Base-by-base conservation (phyloP, 2,329 filamentous ascomycete genomes). In the Arthroderma sp. region DNA sequence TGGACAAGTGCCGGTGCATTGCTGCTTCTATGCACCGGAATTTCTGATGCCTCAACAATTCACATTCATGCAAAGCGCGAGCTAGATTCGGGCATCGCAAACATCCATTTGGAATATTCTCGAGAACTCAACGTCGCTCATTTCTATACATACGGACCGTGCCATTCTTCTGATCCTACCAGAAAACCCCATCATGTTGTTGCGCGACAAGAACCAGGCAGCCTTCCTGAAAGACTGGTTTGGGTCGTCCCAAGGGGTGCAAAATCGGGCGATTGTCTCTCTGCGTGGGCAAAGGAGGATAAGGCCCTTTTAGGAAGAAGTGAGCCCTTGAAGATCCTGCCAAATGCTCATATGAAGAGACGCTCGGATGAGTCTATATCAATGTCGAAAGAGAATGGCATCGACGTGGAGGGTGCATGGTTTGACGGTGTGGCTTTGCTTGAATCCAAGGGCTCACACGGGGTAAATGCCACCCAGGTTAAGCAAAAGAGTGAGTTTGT, bases 341-440 rank as follows among this genome's bases (percentile, higher is more conserved):
- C 6, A 27, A 40, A 40, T 5, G n/a, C 10, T 7, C 38, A n/a
- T 7, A 29, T 27, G 38, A 10, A 22, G 9, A 10, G 22, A 27
- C 29, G 30, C 4, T 11, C n/a, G 7, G 31, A 33, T 11, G 10
- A 29, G 29, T 32, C 28, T 11, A 42, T 42, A 15, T 30, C 40
- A 6, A 42, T 42, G 40, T 33, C 40, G 6, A n/a, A n/a, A 7
- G 22, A 30, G 8, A 33, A 11, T 15, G 40, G 40, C 28, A 42
- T 56, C 42, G 54, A 55, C 31, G 43, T 52, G 4, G 44, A 53
- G 6, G 54, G 54, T 15, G 46, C 54, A 7, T 58, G 56, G 56
- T 58, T 57, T 36, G 50, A 58, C 6, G 56, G 51, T 9, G 54
- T 57, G 11, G 51, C 51, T 8, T 34, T 50, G 22, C 54, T 57